These are phyloP conservation scores for Arabidopsis arenosa DNA, from an alignment of 345 rosid species.

Conservation along the genomic window DNA sequence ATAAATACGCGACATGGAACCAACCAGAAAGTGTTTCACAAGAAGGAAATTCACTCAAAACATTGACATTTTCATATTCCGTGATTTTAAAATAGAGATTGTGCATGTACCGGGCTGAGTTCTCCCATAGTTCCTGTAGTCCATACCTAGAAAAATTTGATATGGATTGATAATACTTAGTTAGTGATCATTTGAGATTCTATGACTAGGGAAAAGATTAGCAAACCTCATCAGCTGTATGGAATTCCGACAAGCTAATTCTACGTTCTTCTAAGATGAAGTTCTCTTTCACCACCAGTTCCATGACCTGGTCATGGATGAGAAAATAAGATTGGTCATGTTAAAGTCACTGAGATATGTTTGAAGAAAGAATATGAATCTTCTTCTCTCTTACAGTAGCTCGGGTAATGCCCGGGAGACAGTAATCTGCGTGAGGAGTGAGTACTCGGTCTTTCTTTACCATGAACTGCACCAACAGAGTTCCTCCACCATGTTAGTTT, in stretches of 20 bases:
- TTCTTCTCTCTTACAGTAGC: conserved; percentile 63
- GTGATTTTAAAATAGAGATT: neutral
- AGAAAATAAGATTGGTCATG: neutral
- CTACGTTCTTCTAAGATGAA: conserved; percentile 73
- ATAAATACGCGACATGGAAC: neutral
- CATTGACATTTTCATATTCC: neutral
- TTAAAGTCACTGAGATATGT: neutral
- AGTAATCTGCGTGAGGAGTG: conserved; percentile 92
- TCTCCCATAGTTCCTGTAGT: conserved; percentile 98
- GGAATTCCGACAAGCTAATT: conserved; percentile 86
- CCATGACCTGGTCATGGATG: conserved; percentile 63
- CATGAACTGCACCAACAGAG: conserved; percentile 57
- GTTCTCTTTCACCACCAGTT: conserved; percentile 69
- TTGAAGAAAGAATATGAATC: conserved; percentile 13
- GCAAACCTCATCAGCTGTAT: conserved; percentile 84
- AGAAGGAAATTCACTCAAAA: no score
- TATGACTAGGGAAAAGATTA: neutral
- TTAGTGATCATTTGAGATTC: neutral
- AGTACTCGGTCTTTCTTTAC: conserved; percentile 84
- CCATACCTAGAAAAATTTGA: conserved; percentile 61
- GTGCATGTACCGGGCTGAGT: conserved; percentile 68
- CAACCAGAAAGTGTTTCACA: neutral
- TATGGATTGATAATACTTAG: neutral
- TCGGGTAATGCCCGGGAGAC: conserved; percentile 93
- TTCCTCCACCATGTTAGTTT: conserved; percentile 1